Evolutionary conservation across 2,329 filamentous ascomycete species (phyloP).

Genomic region (Aspergillus quadrilineatus): DNA sequence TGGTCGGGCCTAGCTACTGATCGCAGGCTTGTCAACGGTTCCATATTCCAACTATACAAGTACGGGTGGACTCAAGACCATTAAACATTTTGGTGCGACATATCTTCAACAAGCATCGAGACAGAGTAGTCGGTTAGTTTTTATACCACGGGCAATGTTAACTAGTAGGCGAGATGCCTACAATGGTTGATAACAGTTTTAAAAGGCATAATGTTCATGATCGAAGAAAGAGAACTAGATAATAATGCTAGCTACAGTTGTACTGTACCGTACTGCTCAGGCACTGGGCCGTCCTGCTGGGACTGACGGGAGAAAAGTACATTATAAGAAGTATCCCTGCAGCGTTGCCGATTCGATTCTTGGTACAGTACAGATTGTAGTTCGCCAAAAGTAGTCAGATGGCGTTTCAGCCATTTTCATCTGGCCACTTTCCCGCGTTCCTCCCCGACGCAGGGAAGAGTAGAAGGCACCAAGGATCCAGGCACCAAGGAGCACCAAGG

Average conservation of each 20-base stretch:
- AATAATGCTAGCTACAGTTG: slow-evolving; percentile 6
- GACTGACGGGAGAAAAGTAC: neutral
- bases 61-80: too few species aligned
- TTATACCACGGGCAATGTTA: too few species aligned
- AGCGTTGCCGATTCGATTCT: slow-evolving; percentile 1
- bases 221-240: slow-evolving; percentile 3
- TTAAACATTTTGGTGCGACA: too few species aligned
- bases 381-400: slow-evolving; percentile 1
- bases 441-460: neutral
- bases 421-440: neutral
- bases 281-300: neutral
- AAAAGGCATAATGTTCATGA: neutral
- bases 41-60: too few species aligned
- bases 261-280: neutral
- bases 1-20: too few species aligned
- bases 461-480: neutral
- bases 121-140: too few species aligned
- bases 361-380: neutral
- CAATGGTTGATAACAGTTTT: neutral
- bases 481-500: too few species aligned
- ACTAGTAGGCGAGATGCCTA: neutral
- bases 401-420: neutral
- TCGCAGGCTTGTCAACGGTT: too few species aligned
- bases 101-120: too few species aligned
- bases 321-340: slow-evolving; percentile 1